These are phyloP conservation scores for Candida gigantensis DNA, from an alignment of 1,139 yeast genomes.

Conservation along the genomic window DNA sequence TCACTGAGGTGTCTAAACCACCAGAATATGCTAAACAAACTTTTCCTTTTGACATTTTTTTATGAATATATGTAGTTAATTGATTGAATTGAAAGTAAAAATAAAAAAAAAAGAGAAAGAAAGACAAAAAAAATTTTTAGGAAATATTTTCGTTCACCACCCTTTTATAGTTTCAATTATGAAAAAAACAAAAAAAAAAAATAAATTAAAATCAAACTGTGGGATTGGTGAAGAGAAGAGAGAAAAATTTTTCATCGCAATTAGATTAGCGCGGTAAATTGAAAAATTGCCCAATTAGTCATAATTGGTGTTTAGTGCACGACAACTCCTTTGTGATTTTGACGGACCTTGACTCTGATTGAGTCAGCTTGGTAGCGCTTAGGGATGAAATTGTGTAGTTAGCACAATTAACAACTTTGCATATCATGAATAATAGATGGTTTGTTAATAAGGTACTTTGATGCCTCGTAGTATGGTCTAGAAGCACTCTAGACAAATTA, in stretches of 20 bases:
- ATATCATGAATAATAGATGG: no score
- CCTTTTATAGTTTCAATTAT: slow-evolving; percentile 3
- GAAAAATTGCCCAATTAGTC: slow-evolving; percentile 37
- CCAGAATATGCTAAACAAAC: slow-evolving; percentile 99
- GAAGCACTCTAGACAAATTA: no score
- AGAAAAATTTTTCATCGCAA: slow-evolving; percentile 14
- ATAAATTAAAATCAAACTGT: not conserved
- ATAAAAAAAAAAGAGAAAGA: slow-evolving; percentile 7
- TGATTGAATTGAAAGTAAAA: slow-evolving; percentile 8
- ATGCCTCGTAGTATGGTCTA: no score
- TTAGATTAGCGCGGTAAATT: slow-evolving; percentile 43
- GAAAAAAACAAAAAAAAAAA: not conserved
- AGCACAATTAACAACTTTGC: no score
- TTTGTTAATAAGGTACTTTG: no score
- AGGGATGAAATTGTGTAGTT: not conserved
- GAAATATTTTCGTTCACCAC: not conserved
- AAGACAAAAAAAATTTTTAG: not conserved
- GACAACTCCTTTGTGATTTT: not conserved
- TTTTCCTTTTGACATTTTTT: slow-evolving; percentile 87
- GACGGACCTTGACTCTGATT: not conserved
- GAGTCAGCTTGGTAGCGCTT: not conserved
- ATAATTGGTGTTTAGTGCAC: slow-evolving; percentile 6
- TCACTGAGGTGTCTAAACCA: slow-evolving; percentile 97
- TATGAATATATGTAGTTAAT: slow-evolving; percentile 1
- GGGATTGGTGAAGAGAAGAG: slow-evolving; percentile 8